Base-by-base conservation (phyloP, 2,329 filamentous ascomycete species). In the Penicillium sp. region DNA sequence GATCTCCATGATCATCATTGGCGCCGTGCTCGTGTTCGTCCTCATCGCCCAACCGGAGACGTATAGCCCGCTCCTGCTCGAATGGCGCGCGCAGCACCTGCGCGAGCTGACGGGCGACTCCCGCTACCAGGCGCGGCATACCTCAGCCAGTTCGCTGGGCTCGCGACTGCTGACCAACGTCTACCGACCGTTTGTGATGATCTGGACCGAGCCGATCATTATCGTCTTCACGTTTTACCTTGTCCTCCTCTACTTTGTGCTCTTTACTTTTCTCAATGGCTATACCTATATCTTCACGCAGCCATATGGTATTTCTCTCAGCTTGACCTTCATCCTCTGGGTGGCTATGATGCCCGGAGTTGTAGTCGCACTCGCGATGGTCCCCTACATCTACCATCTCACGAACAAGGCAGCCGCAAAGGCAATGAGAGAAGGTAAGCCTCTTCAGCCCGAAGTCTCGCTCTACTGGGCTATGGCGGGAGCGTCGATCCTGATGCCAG, bases 401-500 rank as follows among this genome's bases (percentile, higher is more conserved):
- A 15, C 78, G 76, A 73, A 79, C 26, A 26, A 26, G 26, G 3
- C 26, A 26, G 26, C 63, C n/a, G n/a, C 52, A 5, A 56, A 38
- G 17, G 63, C 26, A 38, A 6, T 54, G 48, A 5, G 8, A 44
- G 8, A 48, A 41, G 38, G 41, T 17, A 3, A 19, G 17, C 7
- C 41, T n/a, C 71, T 66, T 67, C 1, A 56, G 79, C 2, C 84
- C 84, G 0, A 85, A 88, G 60, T 83, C 83, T 30, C 75, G 5
- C 75, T 88, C 0, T 86, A 80, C 79, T 85, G 81, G 50, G 79
- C 81, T 1, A 86, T 87, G 73, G 70, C 85, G 2, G 80, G 81
- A 0, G 61, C 54, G 82, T 79, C 82, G 0, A 78, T 82, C 0
- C 73, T 80, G 0, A 79, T 88, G 3, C 85, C 85, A 0, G 75